phyloP scores from a whole-genome alignment of 495 filamentous ascomycete genomes.

The Xylaria telfairii region DNA sequence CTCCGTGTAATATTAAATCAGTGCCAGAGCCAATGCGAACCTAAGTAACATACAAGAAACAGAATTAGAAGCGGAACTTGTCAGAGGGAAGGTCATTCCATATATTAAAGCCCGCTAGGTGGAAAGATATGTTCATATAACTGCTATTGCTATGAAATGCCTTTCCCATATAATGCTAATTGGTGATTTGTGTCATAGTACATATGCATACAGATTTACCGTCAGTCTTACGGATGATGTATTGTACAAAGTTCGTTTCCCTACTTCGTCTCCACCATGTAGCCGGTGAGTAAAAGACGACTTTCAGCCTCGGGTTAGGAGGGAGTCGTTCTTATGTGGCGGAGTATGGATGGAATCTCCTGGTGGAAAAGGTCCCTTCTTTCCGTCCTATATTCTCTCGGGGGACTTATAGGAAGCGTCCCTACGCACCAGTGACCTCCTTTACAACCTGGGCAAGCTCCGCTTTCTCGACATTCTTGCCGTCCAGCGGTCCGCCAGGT shows the following conservation, averaged over 20 bases:
- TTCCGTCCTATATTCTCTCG: background rate
- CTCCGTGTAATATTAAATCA: background rate
- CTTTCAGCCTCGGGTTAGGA: background rate
- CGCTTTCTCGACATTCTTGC: constrained; percentile 46
- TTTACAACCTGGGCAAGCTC: constrained; percentile 41
- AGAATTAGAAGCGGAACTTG: background rate
- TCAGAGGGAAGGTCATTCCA: constrained; percentile 11
- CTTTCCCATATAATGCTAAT: constrained; percentile 3
- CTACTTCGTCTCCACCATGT: background rate
- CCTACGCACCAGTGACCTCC: constrained; percentile 28
- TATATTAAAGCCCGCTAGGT: background rate
- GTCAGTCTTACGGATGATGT: background rate
- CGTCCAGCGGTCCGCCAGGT: constrained; percentile 45
- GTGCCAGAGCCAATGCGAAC: background rate
- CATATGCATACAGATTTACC: background rate
- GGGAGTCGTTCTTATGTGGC: background rate
- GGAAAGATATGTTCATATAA: background rate
- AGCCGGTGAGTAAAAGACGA: background rate
- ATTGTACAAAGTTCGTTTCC: constrained; percentile 2
- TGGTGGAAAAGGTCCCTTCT: background rate
- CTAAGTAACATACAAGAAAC: background rate
- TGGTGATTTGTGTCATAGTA: background rate
- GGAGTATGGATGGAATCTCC: background rate
- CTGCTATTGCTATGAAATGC: background rate
- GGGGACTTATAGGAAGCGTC: background rate